A percentile compares a stretch with the other conserved stretches of the same genome.
These are phyloP conservation scores for Sungouiella blattae DNA, from an alignment of 805 yeast species.

Conservation along the genomic window DNA sequence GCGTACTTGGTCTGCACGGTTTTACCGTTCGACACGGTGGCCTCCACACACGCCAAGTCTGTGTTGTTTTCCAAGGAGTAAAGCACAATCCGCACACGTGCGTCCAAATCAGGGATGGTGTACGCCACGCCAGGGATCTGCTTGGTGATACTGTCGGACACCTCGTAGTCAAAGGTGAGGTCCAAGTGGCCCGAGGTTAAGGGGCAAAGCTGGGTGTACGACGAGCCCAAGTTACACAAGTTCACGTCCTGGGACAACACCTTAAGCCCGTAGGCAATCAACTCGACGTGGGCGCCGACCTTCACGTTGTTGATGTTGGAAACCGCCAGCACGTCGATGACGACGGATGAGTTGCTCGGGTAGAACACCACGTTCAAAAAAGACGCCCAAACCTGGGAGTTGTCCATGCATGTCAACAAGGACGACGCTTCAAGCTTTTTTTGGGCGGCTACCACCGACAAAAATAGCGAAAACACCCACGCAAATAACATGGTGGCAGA, in stretches of 20 bases:
- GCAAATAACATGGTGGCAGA: not conserved
- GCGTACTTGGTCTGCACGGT: constrained; percentile 82
- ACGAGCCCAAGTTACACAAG: constrained; percentile 56
- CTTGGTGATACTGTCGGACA: constrained; percentile 40
- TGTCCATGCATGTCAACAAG: constrained; percentile 85
- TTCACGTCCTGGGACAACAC: constrained; percentile 52
- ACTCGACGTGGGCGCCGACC: constrained; percentile 58
- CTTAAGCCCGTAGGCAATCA: constrained; percentile 79
- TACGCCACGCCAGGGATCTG: constrained; percentile 81
- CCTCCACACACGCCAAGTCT: constrained; percentile 89
- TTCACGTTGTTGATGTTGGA: constrained; percentile 69
- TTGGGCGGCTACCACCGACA: constrained; percentile 16
- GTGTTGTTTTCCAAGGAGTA: constrained; percentile 33
- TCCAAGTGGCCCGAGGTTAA: constrained; percentile 84
- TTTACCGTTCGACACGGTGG: constrained; percentile 78
- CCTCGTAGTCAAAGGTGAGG: constrained; percentile 46
- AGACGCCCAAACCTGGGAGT: constrained; percentile 83
- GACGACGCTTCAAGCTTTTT: constrained; percentile 53
- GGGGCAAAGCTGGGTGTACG: constrained; percentile 60
- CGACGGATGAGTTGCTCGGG: constrained; percentile 62
- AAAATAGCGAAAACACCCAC: constrained; percentile 4
- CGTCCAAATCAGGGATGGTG: constrained; percentile 92
- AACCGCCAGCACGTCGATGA: constrained; percentile 68
- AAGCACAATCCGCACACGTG: constrained; percentile 74
- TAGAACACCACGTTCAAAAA: constrained; percentile 71